Evolutionary conservation across 768 basidiomycete species (phyloP).

Genomic region (Dioszegia hungarica): DNA sequence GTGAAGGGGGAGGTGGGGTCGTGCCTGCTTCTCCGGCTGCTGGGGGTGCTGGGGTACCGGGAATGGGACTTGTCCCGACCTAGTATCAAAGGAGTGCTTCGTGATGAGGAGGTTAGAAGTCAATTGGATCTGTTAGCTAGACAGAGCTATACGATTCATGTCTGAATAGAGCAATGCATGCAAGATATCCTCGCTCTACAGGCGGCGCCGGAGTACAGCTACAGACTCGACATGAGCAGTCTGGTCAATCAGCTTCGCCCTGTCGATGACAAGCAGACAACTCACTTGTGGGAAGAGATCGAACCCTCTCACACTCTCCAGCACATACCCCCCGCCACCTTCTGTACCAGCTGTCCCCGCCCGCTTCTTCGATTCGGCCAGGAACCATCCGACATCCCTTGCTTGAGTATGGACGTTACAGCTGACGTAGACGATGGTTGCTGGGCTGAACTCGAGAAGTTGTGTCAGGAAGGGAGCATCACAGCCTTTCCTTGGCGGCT

Average conservation of each 20-base stretch:
- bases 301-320: constrained; percentile 82
- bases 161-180: neutral
- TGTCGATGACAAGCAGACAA: too few species aligned
- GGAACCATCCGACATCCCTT: constrained; percentile 72
- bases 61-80: too few species aligned
- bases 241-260: constrained; percentile 16
- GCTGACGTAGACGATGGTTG: constrained; percentile 79
- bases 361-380: constrained; percentile 52
- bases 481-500: constrained; percentile 94
- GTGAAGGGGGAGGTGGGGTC: too few species aligned
- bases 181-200: neutral
- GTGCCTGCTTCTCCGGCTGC: too few species aligned
- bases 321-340: constrained; percentile 58
- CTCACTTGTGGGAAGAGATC: constrained; percentile 82
- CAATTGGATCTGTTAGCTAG: too few species aligned
- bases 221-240: constrained; percentile 68
- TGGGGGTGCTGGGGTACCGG: too few species aligned
- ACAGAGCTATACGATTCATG: too few species aligned
- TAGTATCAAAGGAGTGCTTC: too few species aligned
- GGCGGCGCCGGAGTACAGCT: constrained; percentile 1
- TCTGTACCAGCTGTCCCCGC: constrained; percentile 35
- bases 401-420: constrained; percentile 83
- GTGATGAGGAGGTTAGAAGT: too few species aligned
- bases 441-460: constrained; percentile 63
- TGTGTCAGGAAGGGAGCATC: constrained; percentile 69